Conservation (phyloP, 2,329 filamentous ascomycete species). For the Nigrograna mackinnonii region DNA sequence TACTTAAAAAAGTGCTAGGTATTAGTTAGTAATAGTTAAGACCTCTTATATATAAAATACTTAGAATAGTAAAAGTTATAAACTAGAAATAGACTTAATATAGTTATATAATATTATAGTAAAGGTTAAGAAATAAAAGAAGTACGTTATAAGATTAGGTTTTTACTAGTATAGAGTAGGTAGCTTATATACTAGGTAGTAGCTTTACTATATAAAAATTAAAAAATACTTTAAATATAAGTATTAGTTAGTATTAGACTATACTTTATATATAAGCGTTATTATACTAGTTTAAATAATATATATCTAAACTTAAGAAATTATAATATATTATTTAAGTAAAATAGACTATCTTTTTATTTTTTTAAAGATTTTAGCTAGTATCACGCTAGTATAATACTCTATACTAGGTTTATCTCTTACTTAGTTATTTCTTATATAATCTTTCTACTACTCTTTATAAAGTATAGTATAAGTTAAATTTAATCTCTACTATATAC, state of each 20-base stretch:
- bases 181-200: background rate
- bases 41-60: background rate
- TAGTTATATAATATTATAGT: background rate
- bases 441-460: no score
- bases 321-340: background rate
- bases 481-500: no score
- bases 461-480: no score
- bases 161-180: background rate
- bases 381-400: no score
- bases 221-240: background rate
- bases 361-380: background rate
- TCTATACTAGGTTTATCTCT: no score
- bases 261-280: background rate
- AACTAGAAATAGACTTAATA: background rate
- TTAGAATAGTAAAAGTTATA: background rate
- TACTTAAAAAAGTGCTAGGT: background rate
- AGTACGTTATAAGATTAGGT: no score
- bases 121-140: background rate
- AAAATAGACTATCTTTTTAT: background rate
- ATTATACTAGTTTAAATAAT: conserved; percentile 1
- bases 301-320: no score
- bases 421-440: no score
- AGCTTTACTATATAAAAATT: background rate
- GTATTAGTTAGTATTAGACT: background rate
- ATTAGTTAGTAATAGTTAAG: background rate